Evolutionary conservation across 169 alveolate species (phyloP), one percentile per base, ranked within the genome.

Genomic region (Amoebophrya sp.): DNA sequence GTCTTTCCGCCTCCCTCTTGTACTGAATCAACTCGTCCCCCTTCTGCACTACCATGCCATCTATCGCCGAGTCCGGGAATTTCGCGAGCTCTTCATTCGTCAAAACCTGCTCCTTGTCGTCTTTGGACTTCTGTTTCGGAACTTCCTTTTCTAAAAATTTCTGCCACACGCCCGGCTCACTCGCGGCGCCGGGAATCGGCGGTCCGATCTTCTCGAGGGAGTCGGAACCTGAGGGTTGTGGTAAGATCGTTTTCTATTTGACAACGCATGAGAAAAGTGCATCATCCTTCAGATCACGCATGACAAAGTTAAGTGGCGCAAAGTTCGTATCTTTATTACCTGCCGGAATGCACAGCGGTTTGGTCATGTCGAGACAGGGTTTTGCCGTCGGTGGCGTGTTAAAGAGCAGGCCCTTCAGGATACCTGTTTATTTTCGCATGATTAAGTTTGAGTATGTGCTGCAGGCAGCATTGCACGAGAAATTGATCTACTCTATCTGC

Each of bases 181-280:
- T 25, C 10, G 83, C 83, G 1, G 83, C 12, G 18, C 83, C 83
- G 35, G 83, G 83, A 3, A 66, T 1, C 1, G 83, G 83, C 1
- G 35, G 35, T 7, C 83, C 83, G 35, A 66, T n/a, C 83, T 66
- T 66, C 83, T 66, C 83, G 32, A 66, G 35, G 35, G 39, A 25
- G 83, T 66, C 83, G 83, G 83, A 12, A 25, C 83, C 83, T 66
- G 66, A n/a, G n/a, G n/a, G n/a, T n/a, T n/a, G n/a, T n/a, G n/a
- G n/a, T n/a, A n/a, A n/a, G n/a, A n/a, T n/a, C n/a, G n/a, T n/a
- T n/a, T n/a, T n/a, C n/a, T n/a, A n/a, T n/a, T n/a, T n/a, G n/a
- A n/a, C n/a, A n/a, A n/a, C n/a, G n/a, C n/a, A n/a, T n/a, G n/a
- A n/a, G n/a, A n/a, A n/a, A n/a, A n/a, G n/a, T n/a, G n/a, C n/a